Evolutionary conservation across 2,329 filamentous ascomycete genomes (phyloP).

Genomic region (Microsporum canis): DNA sequence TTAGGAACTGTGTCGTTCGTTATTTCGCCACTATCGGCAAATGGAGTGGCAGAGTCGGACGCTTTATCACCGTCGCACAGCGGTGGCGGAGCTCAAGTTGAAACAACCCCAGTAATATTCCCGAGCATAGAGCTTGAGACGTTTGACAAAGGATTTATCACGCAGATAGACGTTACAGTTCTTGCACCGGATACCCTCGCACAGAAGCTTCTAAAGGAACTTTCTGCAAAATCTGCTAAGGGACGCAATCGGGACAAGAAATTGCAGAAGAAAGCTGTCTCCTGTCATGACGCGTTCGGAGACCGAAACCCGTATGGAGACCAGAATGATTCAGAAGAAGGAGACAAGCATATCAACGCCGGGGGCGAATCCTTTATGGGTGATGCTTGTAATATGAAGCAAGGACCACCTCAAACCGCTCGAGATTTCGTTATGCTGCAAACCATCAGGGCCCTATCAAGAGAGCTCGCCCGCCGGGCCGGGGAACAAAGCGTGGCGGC

Average conservation of each 20-base stretch:
- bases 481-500: not conserved
- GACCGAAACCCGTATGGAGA: not conserved
- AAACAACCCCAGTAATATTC: conserved; percentile 15
- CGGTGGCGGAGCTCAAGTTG: not conserved
- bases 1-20: conserved; percentile 42
- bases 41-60: not conserved
- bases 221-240: not conserved
- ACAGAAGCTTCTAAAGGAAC: conserved; percentile 5
- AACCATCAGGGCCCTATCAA: not conserved
- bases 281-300: not conserved
- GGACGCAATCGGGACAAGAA: not conserved
- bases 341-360: not conserved
- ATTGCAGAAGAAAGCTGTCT: not conserved
- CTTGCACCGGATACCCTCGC: conserved; percentile 25
- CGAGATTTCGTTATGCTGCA: not conserved
- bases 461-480: not conserved
- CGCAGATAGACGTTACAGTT: conserved; percentile 29
- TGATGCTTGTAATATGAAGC: not conserved
- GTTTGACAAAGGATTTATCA: conserved; percentile 24
- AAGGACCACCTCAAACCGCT: not conserved
- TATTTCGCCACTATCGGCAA: conserved; percentile 32
- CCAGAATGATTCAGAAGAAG: not conserved
- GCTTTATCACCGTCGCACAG: not conserved
- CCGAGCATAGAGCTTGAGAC: conserved; percentile 24
- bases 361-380: not conserved